These are phyloP conservation scores for Tetradesmus lagerheimii DNA, from an alignment of 139 green algal genomes.

Conservation along the genomic window DNA sequence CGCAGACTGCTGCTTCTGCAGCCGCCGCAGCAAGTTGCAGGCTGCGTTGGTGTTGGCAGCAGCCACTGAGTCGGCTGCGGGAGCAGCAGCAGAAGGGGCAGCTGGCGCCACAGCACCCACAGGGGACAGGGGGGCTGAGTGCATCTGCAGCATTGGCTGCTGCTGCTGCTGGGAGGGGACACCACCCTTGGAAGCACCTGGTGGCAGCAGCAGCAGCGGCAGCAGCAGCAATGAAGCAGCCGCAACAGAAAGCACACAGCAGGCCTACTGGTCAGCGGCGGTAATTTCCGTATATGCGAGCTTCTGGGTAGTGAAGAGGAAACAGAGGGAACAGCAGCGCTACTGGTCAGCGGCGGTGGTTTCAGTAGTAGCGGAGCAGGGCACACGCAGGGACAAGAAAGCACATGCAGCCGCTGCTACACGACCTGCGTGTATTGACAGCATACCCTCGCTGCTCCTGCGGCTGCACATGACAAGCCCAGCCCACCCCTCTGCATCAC, in stretches of 20 bases:
- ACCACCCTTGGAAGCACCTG: not conserved
- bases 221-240: not conserved
- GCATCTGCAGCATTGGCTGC: not conserved
- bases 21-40: conserved; percentile 27
- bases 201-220: not conserved
- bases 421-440: too few relatives aligned
- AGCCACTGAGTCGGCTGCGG: not conserved
- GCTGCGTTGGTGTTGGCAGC: conserved; percentile 24
- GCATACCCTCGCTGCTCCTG: too few relatives aligned
- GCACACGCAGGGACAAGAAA: not conserved
- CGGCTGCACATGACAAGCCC: too few relatives aligned
- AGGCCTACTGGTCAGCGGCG: not conserved
- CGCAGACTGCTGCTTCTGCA: conserved; percentile 28
- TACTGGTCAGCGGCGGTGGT: not conserved
- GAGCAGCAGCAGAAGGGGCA: not conserved
- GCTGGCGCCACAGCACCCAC: not conserved
- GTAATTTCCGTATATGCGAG: not conserved
- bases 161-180: not conserved
- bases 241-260: too few relatives aligned
- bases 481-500: too few relatives aligned
- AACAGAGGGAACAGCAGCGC: too few relatives aligned
- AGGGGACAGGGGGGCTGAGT: not conserved
- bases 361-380: not conserved
- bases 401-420: too few relatives aligned
- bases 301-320: too few relatives aligned